phyloP scores from a whole-genome alignment of 78 protist genomes.

The Guillardia theta region DNA sequence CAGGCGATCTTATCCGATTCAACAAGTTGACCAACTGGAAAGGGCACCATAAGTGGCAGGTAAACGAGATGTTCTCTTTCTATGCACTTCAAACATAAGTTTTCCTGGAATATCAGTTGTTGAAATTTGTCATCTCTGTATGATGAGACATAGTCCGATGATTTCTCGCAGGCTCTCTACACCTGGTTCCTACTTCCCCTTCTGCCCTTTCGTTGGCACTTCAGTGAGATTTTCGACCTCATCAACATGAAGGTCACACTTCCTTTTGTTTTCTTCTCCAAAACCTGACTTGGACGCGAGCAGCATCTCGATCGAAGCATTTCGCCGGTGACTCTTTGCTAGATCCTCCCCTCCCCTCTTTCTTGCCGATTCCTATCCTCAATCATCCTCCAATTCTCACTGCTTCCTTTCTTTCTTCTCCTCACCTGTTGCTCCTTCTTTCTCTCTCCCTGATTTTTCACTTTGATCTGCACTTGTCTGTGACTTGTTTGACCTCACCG shows the following conservation, averaged over 20 bases:
- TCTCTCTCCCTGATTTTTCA: neutral
- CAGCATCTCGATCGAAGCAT: too few species aligned
- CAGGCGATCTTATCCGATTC: neutral
- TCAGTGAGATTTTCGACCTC: neutral
- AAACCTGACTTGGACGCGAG: neutral
- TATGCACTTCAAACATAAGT: too few species aligned
- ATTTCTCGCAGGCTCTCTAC: neutral
- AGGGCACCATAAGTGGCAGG: conserved; percentile 4
- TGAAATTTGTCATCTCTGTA: too few species aligned
- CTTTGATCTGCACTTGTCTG: too few species aligned
- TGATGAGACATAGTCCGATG: too few species aligned
- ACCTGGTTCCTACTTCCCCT: conserved; percentile 6
- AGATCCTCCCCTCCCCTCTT: too few species aligned
- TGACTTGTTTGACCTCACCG: too few species aligned
- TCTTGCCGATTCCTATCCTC: neutral
- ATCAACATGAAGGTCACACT: neutral
- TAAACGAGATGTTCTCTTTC: too few species aligned
- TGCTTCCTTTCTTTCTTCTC: neutral
- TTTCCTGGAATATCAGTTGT: too few species aligned
- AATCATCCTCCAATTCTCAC: neutral
- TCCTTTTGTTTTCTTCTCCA: neutral
- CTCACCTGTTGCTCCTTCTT: neutral
- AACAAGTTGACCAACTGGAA: neutral
- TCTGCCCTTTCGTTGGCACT: conserved; percentile 6
- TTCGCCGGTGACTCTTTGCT: too few species aligned